These are phyloP conservation scores for Gossypium bickii DNA, from an alignment of 345 rosid species.

Conservation along the genomic window DNA sequence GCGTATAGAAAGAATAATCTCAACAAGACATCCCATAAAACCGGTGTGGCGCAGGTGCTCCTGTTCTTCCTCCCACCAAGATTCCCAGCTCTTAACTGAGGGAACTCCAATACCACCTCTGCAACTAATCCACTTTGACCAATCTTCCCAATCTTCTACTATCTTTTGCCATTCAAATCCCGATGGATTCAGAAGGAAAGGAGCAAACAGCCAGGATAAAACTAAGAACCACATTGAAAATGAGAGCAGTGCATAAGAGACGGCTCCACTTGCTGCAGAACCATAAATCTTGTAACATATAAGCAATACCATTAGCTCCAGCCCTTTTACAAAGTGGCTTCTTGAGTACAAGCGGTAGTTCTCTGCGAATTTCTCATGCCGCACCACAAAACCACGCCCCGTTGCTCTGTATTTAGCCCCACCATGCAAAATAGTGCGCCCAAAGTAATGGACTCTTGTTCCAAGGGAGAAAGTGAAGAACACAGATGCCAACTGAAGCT, in stretches of 20 bases:
- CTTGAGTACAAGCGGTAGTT: slow-evolving; percentile 96
- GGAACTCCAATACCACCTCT: slow-evolving; percentile 95
- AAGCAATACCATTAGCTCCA: slow-evolving; percentile 76
- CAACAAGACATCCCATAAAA: slow-evolving; percentile 63
- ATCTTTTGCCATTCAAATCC: slow-evolving; percentile 99
- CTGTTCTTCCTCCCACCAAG: slow-evolving; percentile 99
- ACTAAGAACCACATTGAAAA: slow-evolving; percentile 89
- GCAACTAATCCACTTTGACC: slow-evolving; percentile 92
- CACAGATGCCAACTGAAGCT: slow-evolving; percentile 86
- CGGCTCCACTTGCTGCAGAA: slow-evolving; percentile 28
- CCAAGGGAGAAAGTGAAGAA: slow-evolving; percentile 98
- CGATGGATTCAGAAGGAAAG: slow-evolving; percentile 88
- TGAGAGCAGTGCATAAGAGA: slow-evolving; percentile 47
- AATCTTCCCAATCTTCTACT: slow-evolving; percentile 97
- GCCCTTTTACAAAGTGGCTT: slow-evolving; percentile 88
- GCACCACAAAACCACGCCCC: slow-evolving; percentile 98
- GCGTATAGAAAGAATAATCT: slow-evolving; percentile 66
- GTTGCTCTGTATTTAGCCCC: slow-evolving; percentile 99
- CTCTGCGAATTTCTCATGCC: slow-evolving; percentile 96
- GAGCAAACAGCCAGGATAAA: slow-evolving; percentile 76
- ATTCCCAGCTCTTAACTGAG: slow-evolving; percentile 93
- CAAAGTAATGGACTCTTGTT: slow-evolving; percentile 84
- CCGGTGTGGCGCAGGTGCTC: slow-evolving; percentile 85
- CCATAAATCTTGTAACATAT: slow-evolving; percentile 70
- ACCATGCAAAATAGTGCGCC: slow-evolving; percentile 91